phyloP scores from a whole-genome alignment of 2,329 filamentous ascomycete species.

The Diaporthe nobilis region DNA sequence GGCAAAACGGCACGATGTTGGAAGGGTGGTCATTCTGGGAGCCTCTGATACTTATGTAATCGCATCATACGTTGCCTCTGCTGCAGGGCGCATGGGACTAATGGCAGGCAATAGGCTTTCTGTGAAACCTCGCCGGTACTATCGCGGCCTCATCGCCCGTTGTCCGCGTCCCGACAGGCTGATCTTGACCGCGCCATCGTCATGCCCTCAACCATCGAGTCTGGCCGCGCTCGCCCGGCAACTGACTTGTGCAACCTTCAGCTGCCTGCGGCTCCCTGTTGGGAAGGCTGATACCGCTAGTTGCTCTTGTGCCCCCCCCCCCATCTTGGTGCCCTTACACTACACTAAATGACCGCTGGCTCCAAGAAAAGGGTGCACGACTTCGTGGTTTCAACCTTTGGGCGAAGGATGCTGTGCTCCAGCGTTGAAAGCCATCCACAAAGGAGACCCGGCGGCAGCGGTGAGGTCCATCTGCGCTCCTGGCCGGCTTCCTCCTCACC shows the following conservation, averaged over 20 bases:
- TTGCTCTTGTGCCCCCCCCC: not conserved
- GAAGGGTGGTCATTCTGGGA: slow-evolving; percentile 3
- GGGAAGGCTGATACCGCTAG: slow-evolving; percentile 33
- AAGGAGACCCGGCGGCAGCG: not conserved
- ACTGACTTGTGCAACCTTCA: slow-evolving; percentile 33
- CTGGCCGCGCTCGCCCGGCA: slow-evolving; percentile 28
- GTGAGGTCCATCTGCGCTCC: not conserved
- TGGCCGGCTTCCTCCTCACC: not conserved
- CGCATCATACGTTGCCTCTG: slow-evolving; percentile 32
- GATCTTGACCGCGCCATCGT: slow-evolving; percentile 30
- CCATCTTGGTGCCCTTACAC: slow-evolving; percentile 26
- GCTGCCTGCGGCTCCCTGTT: slow-evolving; percentile 21
- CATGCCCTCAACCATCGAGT: slow-evolving; percentile 35
- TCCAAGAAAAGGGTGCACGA: not conserved
- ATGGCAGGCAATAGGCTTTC: slow-evolving; percentile 32
- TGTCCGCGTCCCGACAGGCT: slow-evolving; percentile 19
- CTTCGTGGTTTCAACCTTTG: not conserved
- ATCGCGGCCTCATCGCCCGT: slow-evolving; percentile 29
- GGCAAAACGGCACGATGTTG: slow-evolving; percentile 24
- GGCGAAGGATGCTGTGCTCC: not conserved
- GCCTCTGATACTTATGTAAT: slow-evolving; percentile 29
- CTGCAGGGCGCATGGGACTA: slow-evolving; percentile 26
- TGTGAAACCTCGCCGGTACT: slow-evolving; percentile 30
- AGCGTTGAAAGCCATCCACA: not conserved
- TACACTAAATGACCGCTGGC: slow-evolving; percentile 25